phyloP scores from a whole-genome alignment of 2,329 filamentous ascomycete genomes.

The Dactylellina cionopaga region DNA sequence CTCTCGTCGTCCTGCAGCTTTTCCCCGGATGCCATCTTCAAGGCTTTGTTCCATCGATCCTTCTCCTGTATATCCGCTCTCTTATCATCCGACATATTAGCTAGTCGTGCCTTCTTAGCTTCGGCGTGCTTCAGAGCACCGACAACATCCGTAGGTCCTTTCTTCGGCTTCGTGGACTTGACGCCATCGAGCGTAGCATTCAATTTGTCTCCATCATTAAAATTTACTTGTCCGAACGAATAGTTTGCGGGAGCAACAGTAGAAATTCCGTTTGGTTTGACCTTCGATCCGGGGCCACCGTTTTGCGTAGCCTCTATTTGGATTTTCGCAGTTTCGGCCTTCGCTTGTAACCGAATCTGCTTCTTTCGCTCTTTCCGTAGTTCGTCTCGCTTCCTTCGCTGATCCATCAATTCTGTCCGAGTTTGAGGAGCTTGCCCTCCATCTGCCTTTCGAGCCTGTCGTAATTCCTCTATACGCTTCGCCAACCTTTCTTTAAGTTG shows the following conservation, averaged over 20 bases:
- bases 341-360: slow-evolving; percentile 78
- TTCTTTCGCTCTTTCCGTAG: slow-evolving; percentile 89
- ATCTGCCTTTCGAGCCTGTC: slow-evolving; percentile 86
- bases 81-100: slow-evolving; percentile 79
- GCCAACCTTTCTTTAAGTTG: slow-evolving; percentile 78
- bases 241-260: slow-evolving; percentile 73
- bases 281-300: slow-evolving; percentile 65
- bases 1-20: slow-evolving; percentile 86
- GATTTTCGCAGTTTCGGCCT: slow-evolving; percentile 58
- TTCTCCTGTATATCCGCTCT: slow-evolving; percentile 89
- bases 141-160: slow-evolving; percentile 84
- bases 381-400: slow-evolving; percentile 85
- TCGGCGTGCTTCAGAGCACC: slow-evolving; percentile 86
- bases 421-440: slow-evolving; percentile 83
- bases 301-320: slow-evolving; percentile 71
- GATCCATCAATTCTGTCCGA: slow-evolving; percentile 90
- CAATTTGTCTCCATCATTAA: slow-evolving; percentile 82
- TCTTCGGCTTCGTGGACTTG: slow-evolving; percentile 76
- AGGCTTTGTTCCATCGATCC: slow-evolving; percentile 90
- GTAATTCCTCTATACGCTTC: slow-evolving; percentile 83
- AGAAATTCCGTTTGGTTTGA: slow-evolving; percentile 65
- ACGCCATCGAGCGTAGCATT: slow-evolving; percentile 74
- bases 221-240: slow-evolving; percentile 89
- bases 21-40: slow-evolving; percentile 87
- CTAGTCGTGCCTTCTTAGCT: slow-evolving; percentile 83